Base-by-base conservation (phyloP, 163 green algal genomes). In the Prototheca cutis region DNA sequence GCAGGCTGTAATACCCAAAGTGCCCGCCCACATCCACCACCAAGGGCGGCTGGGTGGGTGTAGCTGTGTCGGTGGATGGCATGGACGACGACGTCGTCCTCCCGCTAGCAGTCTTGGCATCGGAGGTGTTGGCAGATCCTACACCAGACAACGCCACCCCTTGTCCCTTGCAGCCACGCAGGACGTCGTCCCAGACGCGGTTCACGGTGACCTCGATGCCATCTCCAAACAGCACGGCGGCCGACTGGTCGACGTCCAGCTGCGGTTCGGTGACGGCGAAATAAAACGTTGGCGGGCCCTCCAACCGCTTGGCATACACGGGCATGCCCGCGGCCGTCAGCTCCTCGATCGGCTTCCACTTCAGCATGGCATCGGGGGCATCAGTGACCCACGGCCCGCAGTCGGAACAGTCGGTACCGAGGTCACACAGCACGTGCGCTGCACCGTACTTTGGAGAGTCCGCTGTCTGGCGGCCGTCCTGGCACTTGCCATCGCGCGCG, bases 1-100 rank as follows among this genome's bases (percentile, higher is more conserved):
- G 60, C 15, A 90, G 28, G 0, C 70, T 70, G 58, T 53, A 66
- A 66, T 73, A 90, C 2, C 83, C 83, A 76, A 92, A 90, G 64
- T 89, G 88, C 21, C 59, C 74, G 19, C 86, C 85, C 4, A 93
- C 80, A 51, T 94, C 85, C 25, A 88, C 51, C 19, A 93, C 23
- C n/a, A n/a, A n/a, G n/a, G n/a, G n/a, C n/a, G n/a, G n/a, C n/a
- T n/a, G n/a, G n/a, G n/a, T n/a, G n/a, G n/a, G n/a, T n/a, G 13
- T 24, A 21, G 13, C 13, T 24, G 42, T 21, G 18, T 0, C 18
- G 42, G 13, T 19, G 10, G 18, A 5, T 7, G 42, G 18, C 23
- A 21, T 2, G 6, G 10, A 51, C 6, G 13, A 51, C 6, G 10
- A 51, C 6, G 42, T 51, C 42, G 42, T 51, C 18, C 42, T 45